A percentile compares a stretch with the other conserved stretches of the same genome.
These are phyloP conservation scores for Scedosporium minutisporum DNA, from an alignment of 2,329 filamentous ascomycete species.

Conservation along the genomic window DNA sequence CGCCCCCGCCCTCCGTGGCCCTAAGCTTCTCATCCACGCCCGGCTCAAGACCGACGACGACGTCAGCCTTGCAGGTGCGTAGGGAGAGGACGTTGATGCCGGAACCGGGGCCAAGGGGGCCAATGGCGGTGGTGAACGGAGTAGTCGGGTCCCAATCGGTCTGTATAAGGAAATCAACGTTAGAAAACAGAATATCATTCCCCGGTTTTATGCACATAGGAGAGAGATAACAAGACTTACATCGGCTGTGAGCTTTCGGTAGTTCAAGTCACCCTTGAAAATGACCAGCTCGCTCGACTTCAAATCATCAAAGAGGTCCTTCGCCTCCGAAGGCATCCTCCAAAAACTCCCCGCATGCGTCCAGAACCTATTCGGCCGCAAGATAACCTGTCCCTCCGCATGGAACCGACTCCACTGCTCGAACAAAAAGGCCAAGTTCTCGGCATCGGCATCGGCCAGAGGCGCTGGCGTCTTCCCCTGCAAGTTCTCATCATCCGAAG, in stretches of 20 bases:
- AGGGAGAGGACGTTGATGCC: slow-evolving; percentile 79
- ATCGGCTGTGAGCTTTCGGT: slow-evolving; percentile 84
- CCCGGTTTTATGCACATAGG: too few relatives aligned
- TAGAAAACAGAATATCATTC: neutral
- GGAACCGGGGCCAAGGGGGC: slow-evolving; percentile 71
- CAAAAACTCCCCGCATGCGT: slow-evolving; percentile 81
- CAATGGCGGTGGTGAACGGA: slow-evolving; percentile 74
- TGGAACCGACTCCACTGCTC: slow-evolving; percentile 72
- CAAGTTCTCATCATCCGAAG: slow-evolving; percentile 55
- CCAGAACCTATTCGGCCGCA: slow-evolving; percentile 87
- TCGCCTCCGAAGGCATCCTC: slow-evolving; percentile 63
- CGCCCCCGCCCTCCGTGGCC: slow-evolving; percentile 58
- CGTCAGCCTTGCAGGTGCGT: slow-evolving; percentile 92
- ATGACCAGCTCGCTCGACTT: slow-evolving; percentile 78
- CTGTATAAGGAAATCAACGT: slow-evolving; percentile 25
- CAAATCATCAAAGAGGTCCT: slow-evolving; percentile 64
- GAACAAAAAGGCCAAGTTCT: slow-evolving; percentile 68
- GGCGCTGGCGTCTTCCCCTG: slow-evolving; percentile 48
- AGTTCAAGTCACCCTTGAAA: slow-evolving; percentile 97
- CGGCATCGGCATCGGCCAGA: slow-evolving; percentile 57
- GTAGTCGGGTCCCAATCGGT: slow-evolving; percentile 79
- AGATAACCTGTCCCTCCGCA: slow-evolving; percentile 69
- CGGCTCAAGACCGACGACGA: slow-evolving; percentile 75
- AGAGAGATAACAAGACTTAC: slow-evolving; percentile 37
- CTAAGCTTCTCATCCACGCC: slow-evolving; percentile 77